Evolutionary conservation across 371 early-diverging fungal genomes (phyloP).

Genomic region (Actinomortierella wolfii): DNA sequence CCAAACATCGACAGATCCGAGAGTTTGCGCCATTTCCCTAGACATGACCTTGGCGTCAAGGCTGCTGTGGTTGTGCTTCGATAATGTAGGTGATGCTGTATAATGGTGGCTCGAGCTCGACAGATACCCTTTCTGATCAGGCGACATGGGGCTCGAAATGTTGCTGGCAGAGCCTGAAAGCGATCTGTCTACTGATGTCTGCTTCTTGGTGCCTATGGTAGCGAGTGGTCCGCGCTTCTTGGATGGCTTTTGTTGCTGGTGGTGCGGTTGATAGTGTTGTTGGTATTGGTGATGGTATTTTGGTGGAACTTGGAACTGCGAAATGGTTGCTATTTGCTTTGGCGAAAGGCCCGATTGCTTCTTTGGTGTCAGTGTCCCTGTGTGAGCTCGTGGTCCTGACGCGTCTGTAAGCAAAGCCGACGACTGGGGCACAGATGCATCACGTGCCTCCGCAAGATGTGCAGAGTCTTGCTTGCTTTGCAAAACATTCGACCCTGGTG

Average conservation of each 20-base stretch:
- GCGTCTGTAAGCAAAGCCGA: no score
- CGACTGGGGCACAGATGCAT: no score
- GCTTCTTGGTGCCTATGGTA: slow-evolving; percentile 33
- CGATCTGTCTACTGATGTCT: slow-evolving; percentile 17
- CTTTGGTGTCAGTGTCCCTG: no score
- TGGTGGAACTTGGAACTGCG: no score
- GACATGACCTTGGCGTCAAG: slow-evolving; percentile 69
- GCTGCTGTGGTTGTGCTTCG: slow-evolving; percentile 45
- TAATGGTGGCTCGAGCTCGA: slow-evolving; percentile 12
- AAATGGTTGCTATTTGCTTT: no score
- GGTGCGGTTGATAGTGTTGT: neutral
- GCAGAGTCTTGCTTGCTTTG: no score
- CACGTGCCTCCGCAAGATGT: no score
- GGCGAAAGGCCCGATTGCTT: no score
- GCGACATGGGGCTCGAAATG: slow-evolving; percentile 26
- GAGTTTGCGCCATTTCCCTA: slow-evolving; percentile 55
- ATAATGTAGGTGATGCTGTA: slow-evolving; percentile 45
- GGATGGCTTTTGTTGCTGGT: slow-evolving; percentile 4
- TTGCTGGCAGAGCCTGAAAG: slow-evolving; percentile 24
- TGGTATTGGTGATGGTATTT: slow-evolving; percentile 8
- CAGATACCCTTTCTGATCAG: slow-evolving; percentile 12
- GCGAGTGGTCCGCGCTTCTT: slow-evolving; percentile 16
- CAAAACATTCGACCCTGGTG: no score
- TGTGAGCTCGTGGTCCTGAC: no score
- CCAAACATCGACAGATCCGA: slow-evolving; percentile 71